Percentiles rank a stretch among this genome's conserved stretches.
Conservation (phyloP, 805 yeast genomes). For the Komagataella ulmi region DNA sequence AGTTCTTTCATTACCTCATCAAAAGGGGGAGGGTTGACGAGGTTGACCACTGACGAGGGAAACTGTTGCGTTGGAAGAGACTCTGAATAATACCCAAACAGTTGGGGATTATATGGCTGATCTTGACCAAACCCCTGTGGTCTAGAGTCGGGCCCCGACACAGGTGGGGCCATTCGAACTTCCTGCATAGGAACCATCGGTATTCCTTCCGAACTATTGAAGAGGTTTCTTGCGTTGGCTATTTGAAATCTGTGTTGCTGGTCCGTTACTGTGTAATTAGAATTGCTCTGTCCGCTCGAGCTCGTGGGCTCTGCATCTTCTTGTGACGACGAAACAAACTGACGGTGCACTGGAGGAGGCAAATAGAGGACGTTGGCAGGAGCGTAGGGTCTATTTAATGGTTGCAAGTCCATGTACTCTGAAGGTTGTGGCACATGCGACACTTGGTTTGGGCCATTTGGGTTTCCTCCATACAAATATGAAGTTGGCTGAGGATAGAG, state of each 20-base stretch:
- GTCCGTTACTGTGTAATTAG: background rate
- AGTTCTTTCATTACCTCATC: background rate
- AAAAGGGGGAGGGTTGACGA: background rate
- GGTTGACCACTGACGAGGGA: background rate
- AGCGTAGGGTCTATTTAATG: background rate
- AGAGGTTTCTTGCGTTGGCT: background rate
- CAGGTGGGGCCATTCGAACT: background rate
- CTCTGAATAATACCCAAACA: background rate
- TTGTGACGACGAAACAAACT: background rate
- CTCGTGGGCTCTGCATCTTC: background rate
- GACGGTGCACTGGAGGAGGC: background rate
- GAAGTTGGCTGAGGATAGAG: background rate
- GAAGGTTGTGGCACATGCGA: background rate
- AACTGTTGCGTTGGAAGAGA: background rate
- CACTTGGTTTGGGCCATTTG: background rate
- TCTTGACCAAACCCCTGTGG: background rate
- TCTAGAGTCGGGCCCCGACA: background rate
- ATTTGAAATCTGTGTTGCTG: background rate
- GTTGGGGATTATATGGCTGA: background rate
- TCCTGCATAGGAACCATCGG: background rate
- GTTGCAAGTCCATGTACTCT: background rate
- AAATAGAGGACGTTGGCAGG: background rate
- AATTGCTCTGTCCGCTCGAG: background rate
- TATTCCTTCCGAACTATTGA: background rate
- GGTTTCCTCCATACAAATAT: background rate